Base-by-base conservation (phyloP, 768 basidiomycete species). In the Termitomyces eurrhizus region DNA sequence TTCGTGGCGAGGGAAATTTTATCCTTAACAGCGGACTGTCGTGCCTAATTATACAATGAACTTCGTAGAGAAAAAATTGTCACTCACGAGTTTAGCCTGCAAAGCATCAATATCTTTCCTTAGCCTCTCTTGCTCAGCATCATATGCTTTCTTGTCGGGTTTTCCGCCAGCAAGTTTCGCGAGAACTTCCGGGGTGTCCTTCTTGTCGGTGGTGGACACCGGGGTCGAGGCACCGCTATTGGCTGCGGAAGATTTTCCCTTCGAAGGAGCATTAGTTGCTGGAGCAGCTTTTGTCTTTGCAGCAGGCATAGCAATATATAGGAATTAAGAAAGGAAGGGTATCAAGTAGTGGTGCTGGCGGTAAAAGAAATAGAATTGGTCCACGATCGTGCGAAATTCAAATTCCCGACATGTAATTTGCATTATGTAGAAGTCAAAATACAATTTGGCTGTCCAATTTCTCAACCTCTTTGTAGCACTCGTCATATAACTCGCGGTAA, bases 61-160 rank as follows among this genome's bases (percentile, higher is more conserved):
- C 63, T 39, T 29, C 50, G 42, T 46, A 45, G 52, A 55, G 24
- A 36, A 42, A 39, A 42, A 54, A 42, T n/a, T 21, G 26, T 50
- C n/a, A 83, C 93, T 70, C 67, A 93, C 96, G 62, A 95, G 75
- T 73, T 92, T 89, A 24, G 73, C 74, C 74, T 97, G 93, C 52
- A 94, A 73, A 51, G 76, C 80, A 61, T 95, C 95, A 67, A 98
- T 95, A 69, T 95, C 90, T 29, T 80, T 75, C 74, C 90, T 93
- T 65, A 95, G 77, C 68, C 74, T 84, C 56, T 90, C 87, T 75
- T 95, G 93, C 76, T 98, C 94, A 9, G 80, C 82, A 56, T 97
- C 92, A 72, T 90, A 90, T n/a, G 74, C 77, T 52, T 81, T 81
- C 75, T 93, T 94, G 82, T 97, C 95, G 36, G 95, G 95, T 71